Conservation (phyloP, 176 grass and related monocot species). For the Raddia guianensis region DNA sequence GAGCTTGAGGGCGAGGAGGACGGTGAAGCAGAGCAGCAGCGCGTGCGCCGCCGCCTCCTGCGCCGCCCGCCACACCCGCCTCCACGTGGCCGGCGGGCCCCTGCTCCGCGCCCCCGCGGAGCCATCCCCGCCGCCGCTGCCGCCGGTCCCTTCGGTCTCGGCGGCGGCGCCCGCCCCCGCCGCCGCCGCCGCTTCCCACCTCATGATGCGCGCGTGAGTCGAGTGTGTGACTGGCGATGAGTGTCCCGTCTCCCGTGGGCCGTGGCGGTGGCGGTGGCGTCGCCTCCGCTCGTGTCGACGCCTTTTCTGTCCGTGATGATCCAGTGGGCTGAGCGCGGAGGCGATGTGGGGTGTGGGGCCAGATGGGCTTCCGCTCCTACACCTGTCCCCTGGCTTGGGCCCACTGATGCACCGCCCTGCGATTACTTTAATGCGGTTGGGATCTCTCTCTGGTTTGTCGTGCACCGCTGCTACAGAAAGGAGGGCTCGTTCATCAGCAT, state of each 20-base stretch:
- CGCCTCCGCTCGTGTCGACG: not conserved
- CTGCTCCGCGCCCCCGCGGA: not conserved
- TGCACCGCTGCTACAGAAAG: no score
- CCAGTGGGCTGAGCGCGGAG: not conserved
- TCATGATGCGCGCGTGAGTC: slow-evolving; percentile 10
- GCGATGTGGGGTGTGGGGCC: not conserved
- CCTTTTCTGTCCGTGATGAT: not conserved
- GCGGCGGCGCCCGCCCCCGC: not conserved
- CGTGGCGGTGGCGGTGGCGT: not conserved
- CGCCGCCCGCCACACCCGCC: slow-evolving; percentile 50
- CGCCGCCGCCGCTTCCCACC: slow-evolving; percentile 12
- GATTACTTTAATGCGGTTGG: not conserved
- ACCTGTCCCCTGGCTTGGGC: not conserved
- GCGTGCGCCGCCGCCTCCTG: slow-evolving; percentile 62
- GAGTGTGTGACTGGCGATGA: not conserved
- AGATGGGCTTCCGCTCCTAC: not conserved
- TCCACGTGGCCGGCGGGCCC: slow-evolving; percentile 45
- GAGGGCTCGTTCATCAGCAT: no score
- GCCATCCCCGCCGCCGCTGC: not conserved
- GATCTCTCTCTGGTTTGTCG: not conserved
- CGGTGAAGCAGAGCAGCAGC: slow-evolving; percentile 79
- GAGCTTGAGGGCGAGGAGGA: slow-evolving; percentile 71
- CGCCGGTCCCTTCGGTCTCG: not conserved
- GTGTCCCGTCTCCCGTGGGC: not conserved
- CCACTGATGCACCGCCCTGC: not conserved